Base-by-base conservation (phyloP, 202 grass and related monocot genomes). In the Musa balbisiana region DNA sequence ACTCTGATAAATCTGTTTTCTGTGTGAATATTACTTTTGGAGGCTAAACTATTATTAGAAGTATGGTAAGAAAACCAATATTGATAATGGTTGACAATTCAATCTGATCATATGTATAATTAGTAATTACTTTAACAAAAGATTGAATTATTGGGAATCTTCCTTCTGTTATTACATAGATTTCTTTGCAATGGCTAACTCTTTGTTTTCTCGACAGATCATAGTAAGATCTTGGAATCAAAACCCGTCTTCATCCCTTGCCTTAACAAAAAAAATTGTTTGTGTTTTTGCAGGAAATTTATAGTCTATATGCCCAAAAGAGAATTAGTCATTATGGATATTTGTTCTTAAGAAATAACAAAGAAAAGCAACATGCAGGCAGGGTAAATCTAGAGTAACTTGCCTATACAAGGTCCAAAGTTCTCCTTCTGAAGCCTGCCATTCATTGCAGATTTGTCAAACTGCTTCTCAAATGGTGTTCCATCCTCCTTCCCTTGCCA, bases 381-480 rank as follows among this genome's bases (percentile, higher is more conserved):
- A 69, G 11, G 15, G 1, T 20, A 16, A 20, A 24, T 9, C 15
- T 19, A 50, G 29, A 33, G 43, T 2, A 59, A 58, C 77, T 33
- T 58, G 59, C 72, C 72, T 49, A 74, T 74, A 54, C 72, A 74
- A 43, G 24, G 4, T n/a, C 21, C 72, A 74, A 74, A 74, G 11
- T 60, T 74, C 72, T 74, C 72, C 54, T 74, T 77, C 6, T 77
- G 86, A 53, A 97, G 76, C 20, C 70, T 71, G 10, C 87, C 85
- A 56, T 81, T 79, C 10, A 17, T 54, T 60, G 73, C 85, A 77
- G 90, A 81, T 33, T 97, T 85, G 27, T 97, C 86, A 66, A 97
- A 97, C 2, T 88, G 75, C 81, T 91, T 92, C 58, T 92, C 93
- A 13, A 43, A 97, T 86, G 26, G 78, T 33, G 81, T 82, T 90